Conservation (phyloP, 1,139 yeast species). For the Taphrina sp. region DNA sequence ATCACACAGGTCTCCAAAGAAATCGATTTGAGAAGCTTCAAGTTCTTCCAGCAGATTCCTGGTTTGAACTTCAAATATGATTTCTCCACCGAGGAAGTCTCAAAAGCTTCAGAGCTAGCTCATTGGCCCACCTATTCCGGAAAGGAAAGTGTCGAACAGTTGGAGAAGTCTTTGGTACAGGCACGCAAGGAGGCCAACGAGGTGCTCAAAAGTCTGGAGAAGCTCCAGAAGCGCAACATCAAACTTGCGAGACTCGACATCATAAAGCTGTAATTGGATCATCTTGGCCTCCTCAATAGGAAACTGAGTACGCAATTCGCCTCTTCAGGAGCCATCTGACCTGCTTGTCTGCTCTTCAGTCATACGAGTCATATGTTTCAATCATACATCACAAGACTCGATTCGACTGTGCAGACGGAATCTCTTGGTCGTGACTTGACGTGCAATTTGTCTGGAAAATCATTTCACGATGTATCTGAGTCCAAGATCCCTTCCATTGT, state of each 20-base stretch:
- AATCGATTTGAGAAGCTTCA: slow-evolving; percentile 9
- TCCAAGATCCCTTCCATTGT: too few species aligned
- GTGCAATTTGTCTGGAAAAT: too few species aligned
- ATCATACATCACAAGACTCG: too few species aligned
- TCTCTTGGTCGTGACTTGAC: too few species aligned
- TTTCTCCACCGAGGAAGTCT: slow-evolving; percentile 11
- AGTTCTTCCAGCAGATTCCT: slow-evolving; percentile 23
- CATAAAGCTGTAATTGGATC: background rate
- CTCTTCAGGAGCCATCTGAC: too few species aligned
- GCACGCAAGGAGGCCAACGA: slow-evolving; percentile 35
- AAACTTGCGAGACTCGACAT: slow-evolving; percentile 18
- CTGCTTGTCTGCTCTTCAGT: too few species aligned
- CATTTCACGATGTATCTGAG: too few species aligned
- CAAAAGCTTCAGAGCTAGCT: slow-evolving; percentile 15
- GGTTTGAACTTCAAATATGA: slow-evolving; percentile 3
- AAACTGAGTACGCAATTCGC: too few species aligned
- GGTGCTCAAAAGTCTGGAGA: slow-evolving; percentile 34
- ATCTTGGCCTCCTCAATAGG: background rate
- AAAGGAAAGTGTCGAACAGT: slow-evolving; percentile 32
- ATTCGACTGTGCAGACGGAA: too few species aligned
- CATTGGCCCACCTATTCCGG: slow-evolving; percentile 18
- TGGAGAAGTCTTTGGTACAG: slow-evolving; percentile 35
- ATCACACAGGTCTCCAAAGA: slow-evolving; percentile 18
- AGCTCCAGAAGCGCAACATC: slow-evolving; percentile 35
- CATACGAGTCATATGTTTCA: too few species aligned